Conservation (phyloP, 2,329 filamentous ascomycete genomes). For the Fusarium concolor region DNA sequence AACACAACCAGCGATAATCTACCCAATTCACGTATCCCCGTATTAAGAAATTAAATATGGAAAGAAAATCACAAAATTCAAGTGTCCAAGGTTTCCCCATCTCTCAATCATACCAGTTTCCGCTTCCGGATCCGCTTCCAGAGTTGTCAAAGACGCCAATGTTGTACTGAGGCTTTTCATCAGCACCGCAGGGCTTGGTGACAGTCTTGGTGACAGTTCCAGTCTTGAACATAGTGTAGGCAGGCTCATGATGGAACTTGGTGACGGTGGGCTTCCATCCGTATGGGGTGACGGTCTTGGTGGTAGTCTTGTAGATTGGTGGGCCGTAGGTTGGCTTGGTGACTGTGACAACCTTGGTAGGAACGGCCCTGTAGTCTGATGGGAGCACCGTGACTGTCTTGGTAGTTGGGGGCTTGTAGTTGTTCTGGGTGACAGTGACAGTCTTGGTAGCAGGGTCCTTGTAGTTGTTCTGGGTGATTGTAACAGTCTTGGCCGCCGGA, state of each 20-base stretch:
- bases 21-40: not conserved
- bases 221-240: constrained; percentile 8
- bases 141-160: not conserved
- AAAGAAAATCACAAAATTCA: accelerated
- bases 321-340: not conserved
- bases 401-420: not conserved
- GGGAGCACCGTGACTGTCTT: not conserved
- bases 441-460: too few relatives aligned
- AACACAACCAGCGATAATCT: not conserved
- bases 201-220: not conserved
- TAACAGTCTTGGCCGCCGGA: too few relatives aligned
- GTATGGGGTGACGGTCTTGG: not conserved
- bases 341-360: not conserved
- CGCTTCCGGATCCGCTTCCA: not conserved
- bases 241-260: constrained; percentile 3
- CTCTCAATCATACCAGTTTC: not conserved
- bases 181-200: not conserved
- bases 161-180: not conserved
- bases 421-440: too few relatives aligned
- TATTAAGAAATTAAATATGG: not conserved
- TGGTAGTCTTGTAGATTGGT: not conserved
- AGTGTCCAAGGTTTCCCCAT: too few relatives aligned
- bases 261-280: constrained; percentile 5
- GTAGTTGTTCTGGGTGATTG: too few relatives aligned
- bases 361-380: too few relatives aligned